Evolutionary conservation across 1,284 basidiomycete species (phyloP).

Genomic region (Papiliotrema terrestris): DNA sequence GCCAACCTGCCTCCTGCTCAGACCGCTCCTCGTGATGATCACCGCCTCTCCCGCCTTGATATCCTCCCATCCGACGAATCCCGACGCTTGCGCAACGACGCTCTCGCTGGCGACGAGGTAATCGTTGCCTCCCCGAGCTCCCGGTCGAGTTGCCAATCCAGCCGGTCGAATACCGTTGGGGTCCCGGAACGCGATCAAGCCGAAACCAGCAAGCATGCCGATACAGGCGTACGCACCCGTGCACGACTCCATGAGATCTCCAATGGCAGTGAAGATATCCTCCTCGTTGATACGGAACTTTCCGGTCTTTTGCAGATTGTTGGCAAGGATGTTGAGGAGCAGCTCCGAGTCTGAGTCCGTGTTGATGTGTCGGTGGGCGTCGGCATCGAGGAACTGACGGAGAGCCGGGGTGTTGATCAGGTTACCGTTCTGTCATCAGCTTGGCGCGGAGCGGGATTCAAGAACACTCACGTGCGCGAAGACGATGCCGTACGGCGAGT

Average conservation of each 20-base stretch:
- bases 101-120: conserved; percentile 94
- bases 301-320: conserved; percentile 96
- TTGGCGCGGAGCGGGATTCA: neutral
- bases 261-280: conserved; percentile 94
- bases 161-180: conserved; percentile 97
- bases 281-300: conserved; percentile 99
- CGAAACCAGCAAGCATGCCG: conserved; percentile 97
- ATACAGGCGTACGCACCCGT: conserved; percentile 95
- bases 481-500: conserved; percentile 91
- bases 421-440: conserved; percentile 79
- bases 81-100: conserved; percentile 89
- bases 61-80: conserved; percentile 90
- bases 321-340: conserved; percentile 93
- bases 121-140: conserved; percentile 59
- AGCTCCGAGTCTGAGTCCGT: conserved; percentile 98
- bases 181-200: conserved; percentile 96
- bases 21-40: conserved; percentile 79
- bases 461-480: conserved; percentile 79
- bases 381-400: conserved; percentile 89
- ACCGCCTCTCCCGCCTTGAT: conserved; percentile 91
- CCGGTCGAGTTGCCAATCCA: conserved; percentile 67
- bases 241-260: conserved; percentile 81
- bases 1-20: conserved; percentile 70
- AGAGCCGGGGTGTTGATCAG: conserved; percentile 88
- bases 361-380: conserved; percentile 97